Base-by-base conservation (phyloP, 2,329 filamentous ascomycete genomes). In the Uncinocarpus reesii region DNA sequence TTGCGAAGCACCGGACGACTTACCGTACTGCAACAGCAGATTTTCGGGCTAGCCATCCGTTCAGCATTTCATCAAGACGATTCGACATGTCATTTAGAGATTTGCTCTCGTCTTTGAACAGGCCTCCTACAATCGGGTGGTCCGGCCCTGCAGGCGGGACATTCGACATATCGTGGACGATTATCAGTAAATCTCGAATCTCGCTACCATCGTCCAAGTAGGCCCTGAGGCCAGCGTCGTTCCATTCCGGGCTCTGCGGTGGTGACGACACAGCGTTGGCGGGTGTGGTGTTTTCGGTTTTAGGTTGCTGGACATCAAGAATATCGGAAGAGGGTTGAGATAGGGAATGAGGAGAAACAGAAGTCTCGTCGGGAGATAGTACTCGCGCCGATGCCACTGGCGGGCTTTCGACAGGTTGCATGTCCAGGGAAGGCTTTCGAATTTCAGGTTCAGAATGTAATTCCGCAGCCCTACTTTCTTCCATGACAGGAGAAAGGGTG, bases 141-240 rank as follows among this genome's bases (percentile, higher is more conserved):
- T 95, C 86, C n/a, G 78, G 76, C 1, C 83, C 79, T 6, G 83
- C 85, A 15, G 87, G 84, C 35, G 80, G 77, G 13, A 93, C 81
- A 51, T 89, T 85, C 11, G 81, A 84, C 64, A 89, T 95, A 67
- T 96, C 89, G 62, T 95, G 89, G 23, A 98, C 87, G 52, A 98
- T 84, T 31, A 89, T 77, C 44, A 96, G 75, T 62, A 96, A 77
- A 62, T 98, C 90, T 43, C 86, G 80, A 56, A 98, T 87, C 54
- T 95, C 87, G 28, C 82, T 81, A 52, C 86, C 81, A 56, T 92
- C 87, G 56, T 96, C 90, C 59, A 96, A 84, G 67, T 95, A 98
- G 11, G 85, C 83, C 51, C 87, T 80, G 23, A 98, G 76, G 57
- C 81, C 86, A 48, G 80, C 75, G 64, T 96, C 90, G 53, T 87